Conservation (phyloP, 2,329 filamentous ascomycete genomes). For the Aciculosporium take region DNA sequence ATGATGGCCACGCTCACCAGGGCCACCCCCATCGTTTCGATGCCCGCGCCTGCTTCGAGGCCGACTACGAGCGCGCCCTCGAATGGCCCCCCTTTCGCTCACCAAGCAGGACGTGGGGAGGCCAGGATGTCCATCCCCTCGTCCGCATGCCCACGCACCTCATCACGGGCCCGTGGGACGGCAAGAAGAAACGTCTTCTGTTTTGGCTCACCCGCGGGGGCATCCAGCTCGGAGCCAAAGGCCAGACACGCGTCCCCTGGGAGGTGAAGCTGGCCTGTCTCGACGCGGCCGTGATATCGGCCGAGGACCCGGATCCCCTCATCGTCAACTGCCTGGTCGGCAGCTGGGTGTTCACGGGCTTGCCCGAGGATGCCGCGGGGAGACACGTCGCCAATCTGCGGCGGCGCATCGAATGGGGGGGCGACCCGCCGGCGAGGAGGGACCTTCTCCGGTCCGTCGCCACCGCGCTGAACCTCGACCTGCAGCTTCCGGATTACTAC, state of each 20-base stretch:
- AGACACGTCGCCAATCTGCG: slow-evolving; percentile 14
- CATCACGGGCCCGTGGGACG: slow-evolving; percentile 28
- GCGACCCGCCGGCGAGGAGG: slow-evolving; percentile 12
- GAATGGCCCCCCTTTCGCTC: slow-evolving; percentile 12
- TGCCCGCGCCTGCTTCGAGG: slow-evolving; percentile 22
- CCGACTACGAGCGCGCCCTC: slow-evolving; percentile 18
- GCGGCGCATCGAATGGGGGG: slow-evolving; percentile 18
- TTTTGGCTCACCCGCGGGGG: slow-evolving; percentile 32
- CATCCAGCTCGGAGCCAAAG: slow-evolving; percentile 15
- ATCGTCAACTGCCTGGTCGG: slow-evolving; percentile 18
- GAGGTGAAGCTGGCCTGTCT: slow-evolving; percentile 25
- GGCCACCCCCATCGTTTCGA: slow-evolving; percentile 18
- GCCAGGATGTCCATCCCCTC: slow-evolving; percentile 23
- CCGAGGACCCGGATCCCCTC: slow-evolving; percentile 15
- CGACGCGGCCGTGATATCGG: slow-evolving; percentile 20
- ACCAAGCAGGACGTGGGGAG: slow-evolving; percentile 10
- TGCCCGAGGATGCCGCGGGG: slow-evolving; percentile 18
- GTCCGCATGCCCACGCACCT: slow-evolving; percentile 26
- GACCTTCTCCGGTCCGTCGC: slow-evolving; percentile 12
- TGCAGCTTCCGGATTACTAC: slow-evolving; percentile 6
- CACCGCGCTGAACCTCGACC: slow-evolving; percentile 4
- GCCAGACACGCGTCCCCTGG: slow-evolving; percentile 21
- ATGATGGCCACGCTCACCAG: slow-evolving; percentile 11
- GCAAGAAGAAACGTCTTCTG: slow-evolving; percentile 24
- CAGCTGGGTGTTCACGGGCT: slow-evolving; percentile 13